Conservation (phyloP, 2,329 filamentous ascomycete species). For the Fusarium domesticum region DNA sequence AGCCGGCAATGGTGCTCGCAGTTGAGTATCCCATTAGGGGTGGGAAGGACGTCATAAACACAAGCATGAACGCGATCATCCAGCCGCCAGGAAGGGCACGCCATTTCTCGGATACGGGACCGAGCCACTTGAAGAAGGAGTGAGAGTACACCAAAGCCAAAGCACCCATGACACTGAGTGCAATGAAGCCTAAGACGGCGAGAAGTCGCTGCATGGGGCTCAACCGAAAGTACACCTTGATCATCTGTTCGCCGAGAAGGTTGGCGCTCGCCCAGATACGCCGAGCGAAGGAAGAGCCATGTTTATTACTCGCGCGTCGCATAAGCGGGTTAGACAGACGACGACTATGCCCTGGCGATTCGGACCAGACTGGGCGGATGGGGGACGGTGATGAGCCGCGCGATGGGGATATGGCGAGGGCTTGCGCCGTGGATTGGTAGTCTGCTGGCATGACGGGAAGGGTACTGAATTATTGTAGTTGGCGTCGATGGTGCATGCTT, state of each 20-base stretch:
- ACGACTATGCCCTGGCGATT: constrained; percentile 20
- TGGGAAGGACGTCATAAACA: constrained; percentile 77
- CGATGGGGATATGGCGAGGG: constrained; percentile 44
- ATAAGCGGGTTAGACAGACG: constrained; percentile 45
- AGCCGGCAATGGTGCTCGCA: constrained; percentile 54
- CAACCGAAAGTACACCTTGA: constrained; percentile 53
- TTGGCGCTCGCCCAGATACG: constrained; percentile 36
- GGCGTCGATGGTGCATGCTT: constrained; percentile 10
- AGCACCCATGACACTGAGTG: constrained; percentile 55
- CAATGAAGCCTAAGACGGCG: constrained; percentile 49
- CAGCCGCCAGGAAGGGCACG: constrained; percentile 69
- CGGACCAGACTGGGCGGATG: constrained; percentile 28
- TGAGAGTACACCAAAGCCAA: constrained; percentile 76
- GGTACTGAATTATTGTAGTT: neutral
- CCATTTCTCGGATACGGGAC: constrained; percentile 73
- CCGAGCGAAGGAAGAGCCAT: constrained; percentile 32
- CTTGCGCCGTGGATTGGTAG: constrained; percentile 49
- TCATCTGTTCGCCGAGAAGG: constrained; percentile 43
- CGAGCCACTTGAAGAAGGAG: constrained; percentile 71
- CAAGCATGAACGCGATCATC: constrained; percentile 70
- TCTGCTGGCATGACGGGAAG: constrained; percentile 48
- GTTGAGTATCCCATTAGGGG: constrained; percentile 86
- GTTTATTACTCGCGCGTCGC: constrained; percentile 23
- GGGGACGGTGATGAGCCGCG: constrained; percentile 32
- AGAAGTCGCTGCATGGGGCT: constrained; percentile 60